These are phyloP conservation scores for Pythium dissotocum DNA, from an alignment of 352 stramenopile genomes.

Conservation along the genomic window DNA sequence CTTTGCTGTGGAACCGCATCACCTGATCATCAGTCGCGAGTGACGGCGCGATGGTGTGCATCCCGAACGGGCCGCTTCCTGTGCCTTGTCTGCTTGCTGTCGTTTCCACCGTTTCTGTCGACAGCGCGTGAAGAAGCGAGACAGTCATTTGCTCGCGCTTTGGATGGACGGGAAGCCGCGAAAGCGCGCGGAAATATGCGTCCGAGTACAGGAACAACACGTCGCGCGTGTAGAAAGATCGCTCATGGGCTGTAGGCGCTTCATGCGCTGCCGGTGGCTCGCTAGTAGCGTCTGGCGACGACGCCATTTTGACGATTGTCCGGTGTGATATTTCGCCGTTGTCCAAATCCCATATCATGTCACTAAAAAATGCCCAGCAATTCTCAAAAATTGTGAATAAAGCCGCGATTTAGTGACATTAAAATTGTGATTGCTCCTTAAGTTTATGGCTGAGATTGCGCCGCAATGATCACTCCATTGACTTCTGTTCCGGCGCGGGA, in stretches of 20 bases:
- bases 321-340: neutral
- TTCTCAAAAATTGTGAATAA: neutral
- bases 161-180: slow-evolving; percentile 38
- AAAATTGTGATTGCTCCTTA: neutral
- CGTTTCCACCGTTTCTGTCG: neutral
- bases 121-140: slow-evolving; percentile 34
- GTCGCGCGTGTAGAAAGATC: neutral
- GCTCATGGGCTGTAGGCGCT: neutral
- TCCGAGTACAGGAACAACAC: slow-evolving; percentile 37
- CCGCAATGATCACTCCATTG: too few relatives aligned
- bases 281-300: neutral
- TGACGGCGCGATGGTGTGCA: slow-evolving; percentile 42
- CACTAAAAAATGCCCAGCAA: neutral
- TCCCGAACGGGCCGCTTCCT: slow-evolving; percentile 20
- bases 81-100: neutral
- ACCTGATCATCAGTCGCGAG: slow-evolving; percentile 33
- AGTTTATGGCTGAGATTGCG: too few relatives aligned
- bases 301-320: neutral
- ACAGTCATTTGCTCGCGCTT: slow-evolving; percentile 48
- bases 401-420: neutral
- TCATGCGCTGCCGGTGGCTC: neutral
- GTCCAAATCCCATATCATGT: neutral
- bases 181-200: slow-evolving; percentile 34
- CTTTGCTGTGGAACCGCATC: slow-evolving; percentile 38
- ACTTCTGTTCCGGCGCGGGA: too few relatives aligned